These are phyloP conservation scores for Rhodotorula taiwanensis DNA, from an alignment of 768 basidiomycete species.

Conservation along the genomic window DNA sequence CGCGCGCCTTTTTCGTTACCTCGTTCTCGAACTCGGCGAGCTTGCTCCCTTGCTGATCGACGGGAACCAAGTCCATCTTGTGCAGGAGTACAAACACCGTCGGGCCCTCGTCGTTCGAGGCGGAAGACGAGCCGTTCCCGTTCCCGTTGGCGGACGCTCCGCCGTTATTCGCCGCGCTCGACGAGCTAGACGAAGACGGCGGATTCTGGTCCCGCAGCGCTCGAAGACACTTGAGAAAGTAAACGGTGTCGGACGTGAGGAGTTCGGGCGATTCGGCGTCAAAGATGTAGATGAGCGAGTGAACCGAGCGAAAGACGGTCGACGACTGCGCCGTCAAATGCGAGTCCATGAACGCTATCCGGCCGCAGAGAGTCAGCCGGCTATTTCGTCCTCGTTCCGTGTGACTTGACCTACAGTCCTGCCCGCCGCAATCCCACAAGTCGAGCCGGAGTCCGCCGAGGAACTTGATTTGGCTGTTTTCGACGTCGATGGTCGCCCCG, in stretches of 20 bases:
- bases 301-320: slow-evolving; percentile 95
- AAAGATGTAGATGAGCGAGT: slow-evolving; percentile 97
- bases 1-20: slow-evolving; percentile 48
- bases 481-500: slow-evolving; percentile 95
- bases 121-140: not conserved
- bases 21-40: slow-evolving; percentile 33
- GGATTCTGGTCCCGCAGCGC: slow-evolving; percentile 56
- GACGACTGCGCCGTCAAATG: slow-evolving; percentile 84
- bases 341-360: slow-evolving; percentile 80
- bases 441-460: slow-evolving; percentile 92
- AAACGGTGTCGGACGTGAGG: slow-evolving; percentile 71
- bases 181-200: not conserved
- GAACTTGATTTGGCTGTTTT: slow-evolving; percentile 94
- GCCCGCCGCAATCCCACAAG: slow-evolving; percentile 97
- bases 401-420: slow-evolving; percentile 54
- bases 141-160: not conserved
- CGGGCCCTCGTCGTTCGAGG: slow-evolving; percentile 51
- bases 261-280: slow-evolving; percentile 83
- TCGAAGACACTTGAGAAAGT: slow-evolving; percentile 84
- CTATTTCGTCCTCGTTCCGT: too few species aligned
- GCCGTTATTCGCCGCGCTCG: not conserved
- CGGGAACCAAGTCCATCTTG: slow-evolving; percentile 86
- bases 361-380: not conserved
- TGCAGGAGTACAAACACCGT: slow-evolving; percentile 84
- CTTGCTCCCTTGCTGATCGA: slow-evolving; percentile 44